Evolutionary conservation across 176 grass and related monocot species (phyloP), one percentile per base, ranked within the genome.

Genomic region (Ensete ventricosum): DNA sequence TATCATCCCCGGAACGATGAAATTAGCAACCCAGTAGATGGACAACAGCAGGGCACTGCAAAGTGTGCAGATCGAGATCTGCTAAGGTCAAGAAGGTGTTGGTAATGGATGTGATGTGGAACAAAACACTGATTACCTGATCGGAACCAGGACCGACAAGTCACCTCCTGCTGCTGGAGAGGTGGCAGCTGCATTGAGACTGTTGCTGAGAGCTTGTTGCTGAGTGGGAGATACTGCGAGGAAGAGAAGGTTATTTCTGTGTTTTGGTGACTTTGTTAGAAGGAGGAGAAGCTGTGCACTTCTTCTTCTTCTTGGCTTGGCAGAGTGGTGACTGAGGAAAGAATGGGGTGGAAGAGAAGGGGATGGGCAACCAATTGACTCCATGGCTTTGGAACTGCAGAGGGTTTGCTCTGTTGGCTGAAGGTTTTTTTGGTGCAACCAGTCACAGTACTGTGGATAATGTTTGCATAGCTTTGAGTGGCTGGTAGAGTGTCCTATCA

Each of bases 1-100:
- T 20, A 70, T 70, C 16, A 70, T 49, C 67, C 67, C 67, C 9
- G 67, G 67, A 51, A 70, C 48, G 19, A 70, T 9, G 34, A 70
- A 70, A 21, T 70, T 70, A 19, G 67, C 9, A 10, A 70, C 19
- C 17, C 16, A 70, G 11, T 70, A 70, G 27, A 70, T 19, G 8
- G 48, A 50, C 67, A 70, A 9, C 67, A 70, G 8, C 48, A 70
- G 6, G 14, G 51, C 43, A 70, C 67, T 70, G 65, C 24, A 8
- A 62, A 67, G 34, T 6, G 34, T 43, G 34, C 4, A 43, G 34
- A 43, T 43, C 3, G 34, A 43, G 34, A 43, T 43, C 34, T 6
- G 34, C 34, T 43, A 43, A 43, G 34, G 34, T 43, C 34, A 43
- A 3, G 34, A 43, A 43, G 34, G 34, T 43, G 34, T 6, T 6